phyloP scores from a whole-genome alignment of 148 eudicot species.

The Heliamphora exappendiculata region DNA sequence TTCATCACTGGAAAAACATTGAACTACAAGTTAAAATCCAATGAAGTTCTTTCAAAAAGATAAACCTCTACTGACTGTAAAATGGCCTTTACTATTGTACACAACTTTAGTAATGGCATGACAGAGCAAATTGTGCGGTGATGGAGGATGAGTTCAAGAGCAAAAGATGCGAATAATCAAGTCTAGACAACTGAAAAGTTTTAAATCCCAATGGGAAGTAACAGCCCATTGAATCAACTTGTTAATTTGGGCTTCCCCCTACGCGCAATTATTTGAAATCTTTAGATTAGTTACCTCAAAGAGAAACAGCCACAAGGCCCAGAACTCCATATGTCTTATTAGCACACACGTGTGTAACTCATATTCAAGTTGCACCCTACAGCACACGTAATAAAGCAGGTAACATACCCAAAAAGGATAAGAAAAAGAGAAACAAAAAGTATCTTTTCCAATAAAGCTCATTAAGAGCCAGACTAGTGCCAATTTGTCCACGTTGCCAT shows the following conservation, averaged over 20 bases:
- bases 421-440: background rate
- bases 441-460: background rate
- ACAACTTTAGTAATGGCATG: background rate
- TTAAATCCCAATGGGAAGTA: background rate
- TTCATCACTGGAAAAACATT: background rate
- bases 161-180: background rate
- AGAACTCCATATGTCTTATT: conserved; percentile 30
- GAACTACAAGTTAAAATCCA: background rate
- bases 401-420: conserved; percentile 11
- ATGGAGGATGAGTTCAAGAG: background rate
- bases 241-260: background rate
- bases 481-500: background rate
- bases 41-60: background rate
- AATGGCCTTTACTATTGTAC: background rate
- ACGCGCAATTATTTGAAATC: background rate
- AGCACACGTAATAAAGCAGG: background rate
- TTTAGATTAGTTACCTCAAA: conserved; percentile 32
- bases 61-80: background rate
- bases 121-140: background rate
- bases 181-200: background rate
- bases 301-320: conserved; percentile 29
- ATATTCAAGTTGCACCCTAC: conserved; percentile 31
- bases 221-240: background rate
- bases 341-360: conserved; percentile 31
- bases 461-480: background rate